Percentiles rank a stretch among this genome's conserved stretches.
phyloP scores from a whole-genome alignment of 2,329 filamentous ascomycete genomes.

The Penicillium sp. region DNA sequence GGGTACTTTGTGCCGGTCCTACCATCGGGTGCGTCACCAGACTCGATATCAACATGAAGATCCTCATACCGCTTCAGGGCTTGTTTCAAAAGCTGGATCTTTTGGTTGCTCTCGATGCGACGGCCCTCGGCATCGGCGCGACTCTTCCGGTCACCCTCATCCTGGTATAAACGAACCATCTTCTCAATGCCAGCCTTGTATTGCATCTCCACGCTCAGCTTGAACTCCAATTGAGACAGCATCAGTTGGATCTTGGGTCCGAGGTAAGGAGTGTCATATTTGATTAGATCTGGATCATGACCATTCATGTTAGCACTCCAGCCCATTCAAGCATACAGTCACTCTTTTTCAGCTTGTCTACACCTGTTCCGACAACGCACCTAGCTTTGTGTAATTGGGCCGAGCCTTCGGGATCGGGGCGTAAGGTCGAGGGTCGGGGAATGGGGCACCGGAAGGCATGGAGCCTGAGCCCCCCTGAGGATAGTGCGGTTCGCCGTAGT shows the following conservation, averaged over 20 bases:
- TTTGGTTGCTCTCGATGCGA: slow-evolving; percentile 93
- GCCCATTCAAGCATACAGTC: slow-evolving; percentile 1
- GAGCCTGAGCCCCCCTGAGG: slow-evolving; percentile 66
- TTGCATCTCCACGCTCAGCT: slow-evolving; percentile 97
- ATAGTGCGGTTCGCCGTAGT: slow-evolving; percentile 63
- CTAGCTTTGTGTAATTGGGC: slow-evolving; percentile 94
- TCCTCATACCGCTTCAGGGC: slow-evolving; percentile 96
- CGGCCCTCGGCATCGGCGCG: slow-evolving; percentile 87
- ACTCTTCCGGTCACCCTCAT: slow-evolving; percentile 96
- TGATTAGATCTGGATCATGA: slow-evolving; percentile 78
- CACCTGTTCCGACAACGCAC: slow-evolving; percentile 54
- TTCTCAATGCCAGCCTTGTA: slow-evolving; percentile 99
- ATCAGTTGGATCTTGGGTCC: slow-evolving; percentile 98
- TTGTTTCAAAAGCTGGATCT: slow-evolving; percentile 93
- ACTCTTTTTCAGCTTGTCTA: not conserved
- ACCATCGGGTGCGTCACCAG: slow-evolving; percentile 78
- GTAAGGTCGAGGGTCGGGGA: slow-evolving; percentile 69
- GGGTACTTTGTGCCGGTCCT: slow-evolving; percentile 36
- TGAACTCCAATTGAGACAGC: slow-evolving; percentile 98
- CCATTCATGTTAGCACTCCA: slow-evolving; percentile 22
- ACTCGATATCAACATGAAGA: slow-evolving; percentile 89
- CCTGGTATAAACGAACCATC: slow-evolving; percentile 96
- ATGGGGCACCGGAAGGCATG: slow-evolving; percentile 81
- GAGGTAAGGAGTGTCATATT: slow-evolving; percentile 94
- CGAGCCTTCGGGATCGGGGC: slow-evolving; percentile 70